Base-by-base conservation (phyloP, 352 stramenopile species). In the Pythium brachiatum region DNA sequence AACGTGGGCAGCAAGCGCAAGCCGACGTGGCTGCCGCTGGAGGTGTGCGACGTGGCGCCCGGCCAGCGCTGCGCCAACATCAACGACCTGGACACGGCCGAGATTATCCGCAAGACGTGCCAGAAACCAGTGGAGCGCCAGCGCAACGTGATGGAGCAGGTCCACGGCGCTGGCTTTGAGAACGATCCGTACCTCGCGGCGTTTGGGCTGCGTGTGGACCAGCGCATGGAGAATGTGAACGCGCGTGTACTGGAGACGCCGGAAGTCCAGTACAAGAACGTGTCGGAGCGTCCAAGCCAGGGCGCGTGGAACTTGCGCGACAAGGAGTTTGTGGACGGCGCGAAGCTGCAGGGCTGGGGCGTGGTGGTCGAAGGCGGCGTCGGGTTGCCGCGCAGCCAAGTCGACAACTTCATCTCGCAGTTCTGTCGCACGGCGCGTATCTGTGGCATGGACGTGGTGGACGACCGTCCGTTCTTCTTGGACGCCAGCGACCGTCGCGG, bases 271-370 rank as follows among this genome's bases (percentile, higher is more conserved):
- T 91, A 89, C 54, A 53, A 50, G 21, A 81, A 82, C 56, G 73
- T 85, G 12, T 89, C 78, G 4, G 82, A 91, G 41, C 73, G 77
- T 0, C 87, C 87, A 0, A 57, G 69, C 16, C 72, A 73, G 32
- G 87, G 87, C 2, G 62, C 77, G 32, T 96, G 87, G 85, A 94
- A 94, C 62, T 59, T 96, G 57, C 68, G 79, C 8, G 76, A 92
- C 54, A 89, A 90, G 55, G 69, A 74, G 38, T 87, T 94, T 66
- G 76, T 89, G 9, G 62, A 83, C 21, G 72, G 76, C 12, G 76
- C 74, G 1, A 72, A 54, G 12, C 43, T 91, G 36, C 44, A 65
- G 18, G 83, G 83, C 57, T 91, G 79, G 82, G 79, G 79, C 1
- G 75, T 89, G 7, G 78, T 89, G 21, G 61, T 89, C 15, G 64